Percentiles rank a stretch among this genome's conserved stretches.
phyloP scores from a whole-genome alignment of 2,329 filamentous ascomycete genomes.

The Lachnum nothofagi region DNA sequence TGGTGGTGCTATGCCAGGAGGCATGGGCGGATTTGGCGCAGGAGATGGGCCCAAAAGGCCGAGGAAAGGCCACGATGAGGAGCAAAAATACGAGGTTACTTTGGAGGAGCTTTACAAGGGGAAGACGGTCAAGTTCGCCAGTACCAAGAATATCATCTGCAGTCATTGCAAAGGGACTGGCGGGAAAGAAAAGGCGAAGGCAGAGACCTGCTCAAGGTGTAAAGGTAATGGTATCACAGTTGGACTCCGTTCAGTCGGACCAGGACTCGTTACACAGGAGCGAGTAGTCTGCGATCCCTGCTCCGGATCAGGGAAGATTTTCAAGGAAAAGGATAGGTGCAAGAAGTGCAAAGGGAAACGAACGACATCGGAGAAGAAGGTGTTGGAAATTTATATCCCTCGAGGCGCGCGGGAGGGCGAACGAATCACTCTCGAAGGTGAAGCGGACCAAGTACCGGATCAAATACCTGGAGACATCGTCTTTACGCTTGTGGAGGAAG shows the following conservation, averaged over 20 bases:
- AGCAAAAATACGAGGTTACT: conserved; percentile 84
- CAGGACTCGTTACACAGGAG: conserved; percentile 78
- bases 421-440: conserved; percentile 81
- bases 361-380: conserved; percentile 83
- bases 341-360: conserved; percentile 97
- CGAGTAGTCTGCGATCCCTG: conserved; percentile 77
- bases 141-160: conserved; percentile 90
- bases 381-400: conserved; percentile 93
- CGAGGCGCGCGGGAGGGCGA: conserved; percentile 82
- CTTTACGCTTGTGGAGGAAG: conserved; percentile 77
- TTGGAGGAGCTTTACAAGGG: conserved; percentile 97
- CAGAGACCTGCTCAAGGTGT: conserved; percentile 77
- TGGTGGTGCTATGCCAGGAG: conserved; percentile 57
- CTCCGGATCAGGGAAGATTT: conserved; percentile 76
- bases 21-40: conserved; percentile 40
- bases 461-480: conserved; percentile 89
- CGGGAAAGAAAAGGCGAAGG: conserved; percentile 86
- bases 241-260: conserved; percentile 75
- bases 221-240: conserved; percentile 73
- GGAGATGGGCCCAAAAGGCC: conserved; percentile 51
- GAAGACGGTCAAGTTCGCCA: conserved; percentile 94
- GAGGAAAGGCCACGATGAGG: conserved; percentile 73
- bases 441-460: conserved; percentile 87
- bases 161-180: conserved; percentile 80
- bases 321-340: conserved; percentile 94